These are phyloP conservation scores for Monilinia laxa DNA, from an alignment of 2,329 filamentous ascomycete species.

Conservation along the genomic window DNA sequence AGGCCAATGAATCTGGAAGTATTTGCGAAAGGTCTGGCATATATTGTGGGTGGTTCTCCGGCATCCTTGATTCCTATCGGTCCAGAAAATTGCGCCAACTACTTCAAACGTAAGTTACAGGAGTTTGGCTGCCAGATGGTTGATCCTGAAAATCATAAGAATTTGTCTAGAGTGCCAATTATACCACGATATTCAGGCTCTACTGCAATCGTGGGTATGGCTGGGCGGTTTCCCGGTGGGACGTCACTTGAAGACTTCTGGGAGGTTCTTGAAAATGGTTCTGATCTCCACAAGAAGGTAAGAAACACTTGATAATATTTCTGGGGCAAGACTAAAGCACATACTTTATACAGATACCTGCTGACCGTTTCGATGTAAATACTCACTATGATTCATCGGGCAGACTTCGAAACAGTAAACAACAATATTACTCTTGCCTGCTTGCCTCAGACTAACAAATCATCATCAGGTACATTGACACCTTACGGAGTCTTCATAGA, in stretches of 20 bases:
- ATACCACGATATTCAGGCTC: slow-evolving; percentile 1
- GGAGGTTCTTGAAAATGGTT: not conserved
- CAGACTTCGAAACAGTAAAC: not conserved
- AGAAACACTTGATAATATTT: not conserved
- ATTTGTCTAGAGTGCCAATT: not conserved
- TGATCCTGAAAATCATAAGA: not conserved
- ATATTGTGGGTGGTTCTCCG: not conserved
- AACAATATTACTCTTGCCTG: not conserved
- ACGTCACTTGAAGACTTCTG: not conserved
- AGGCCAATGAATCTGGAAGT: not conserved
- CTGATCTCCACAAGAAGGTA: not conserved
- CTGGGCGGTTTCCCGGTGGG: not conserved
- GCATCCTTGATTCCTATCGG: not conserved
- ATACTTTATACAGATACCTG: not conserved
- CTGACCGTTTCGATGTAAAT: not conserved
- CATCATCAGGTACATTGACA: slow-evolving; percentile 43
- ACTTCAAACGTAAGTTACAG: not conserved
- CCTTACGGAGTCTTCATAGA: slow-evolving; percentile 70
- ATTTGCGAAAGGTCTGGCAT: not conserved
- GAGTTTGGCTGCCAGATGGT: not conserved
- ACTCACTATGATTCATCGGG: not conserved
- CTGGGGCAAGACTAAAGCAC: not conserved
- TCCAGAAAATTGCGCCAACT: not conserved
- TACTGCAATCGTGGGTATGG: not conserved
- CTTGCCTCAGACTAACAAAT: not conserved